A percentile compares a stretch with the other conserved stretches of the same genome.
These are phyloP conservation scores for Heliocybe sulcata DNA, from an alignment of 1,284 basidiomycete genomes.

Conservation along the genomic window DNA sequence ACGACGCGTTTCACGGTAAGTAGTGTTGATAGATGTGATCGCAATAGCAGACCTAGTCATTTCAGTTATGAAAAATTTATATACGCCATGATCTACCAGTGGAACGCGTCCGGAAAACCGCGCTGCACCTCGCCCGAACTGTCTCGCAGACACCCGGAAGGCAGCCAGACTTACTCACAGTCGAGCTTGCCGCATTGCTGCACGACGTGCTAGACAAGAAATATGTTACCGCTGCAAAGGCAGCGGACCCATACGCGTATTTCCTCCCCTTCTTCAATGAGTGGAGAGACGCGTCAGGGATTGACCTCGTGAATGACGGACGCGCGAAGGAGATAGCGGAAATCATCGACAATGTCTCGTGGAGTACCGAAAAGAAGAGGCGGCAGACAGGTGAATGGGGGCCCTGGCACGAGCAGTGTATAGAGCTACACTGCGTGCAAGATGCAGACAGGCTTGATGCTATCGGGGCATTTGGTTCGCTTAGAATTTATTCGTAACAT, in stretches of 20 bases:
- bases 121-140: constrained; percentile 57
- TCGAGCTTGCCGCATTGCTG: constrained; percentile 81
- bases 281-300: constrained; percentile 23
- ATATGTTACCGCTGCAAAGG: constrained; percentile 56
- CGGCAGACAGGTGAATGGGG: constrained; percentile 46
- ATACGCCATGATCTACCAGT: constrained; percentile 36
- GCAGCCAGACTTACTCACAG: constrained; percentile 59
- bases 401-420: constrained; percentile 70
- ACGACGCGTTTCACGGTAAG: constrained; percentile 84
- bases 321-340: constrained; percentile 46
- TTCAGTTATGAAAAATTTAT: constrained; percentile 4
- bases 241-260: constrained; percentile 54
- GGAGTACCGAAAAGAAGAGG: constrained; percentile 78
- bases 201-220: constrained; percentile 89
- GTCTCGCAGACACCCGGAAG: constrained; percentile 22
- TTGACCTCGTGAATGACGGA: constrained; percentile 55
- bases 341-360: constrained; percentile 80
- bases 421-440: constrained; percentile 86
- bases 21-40: background rate
- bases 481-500: background rate
- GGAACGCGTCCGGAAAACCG: constrained; percentile 73
- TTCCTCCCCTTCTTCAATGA: constrained; percentile 59
- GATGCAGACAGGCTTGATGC: constrained; percentile 91
- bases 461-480: constrained; percentile 82
- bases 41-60: constrained; percentile 1